Percentiles rank a stretch among this genome's conserved stretches.
phyloP scores from a whole-genome alignment of 1,284 basidiomycete species.

The Fomitopsis betulina region DNA sequence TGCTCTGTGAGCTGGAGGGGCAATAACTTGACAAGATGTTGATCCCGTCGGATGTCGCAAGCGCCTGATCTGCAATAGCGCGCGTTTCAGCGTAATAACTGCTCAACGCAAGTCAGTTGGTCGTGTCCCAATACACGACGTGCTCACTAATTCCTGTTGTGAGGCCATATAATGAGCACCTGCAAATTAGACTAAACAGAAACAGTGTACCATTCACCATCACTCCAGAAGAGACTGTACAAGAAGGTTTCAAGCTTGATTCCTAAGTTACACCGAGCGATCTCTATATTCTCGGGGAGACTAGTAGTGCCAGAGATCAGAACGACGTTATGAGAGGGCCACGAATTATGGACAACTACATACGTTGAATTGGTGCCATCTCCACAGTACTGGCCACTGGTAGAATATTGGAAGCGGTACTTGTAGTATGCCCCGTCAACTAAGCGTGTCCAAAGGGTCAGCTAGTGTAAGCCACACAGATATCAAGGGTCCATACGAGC shows the following conservation, averaged over 20 bases:
- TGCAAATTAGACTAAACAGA: not conserved
- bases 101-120: too few relatives aligned
- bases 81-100: too few relatives aligned
- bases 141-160: conserved; percentile 15
- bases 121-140: too few relatives aligned
- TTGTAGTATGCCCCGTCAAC: too few relatives aligned
- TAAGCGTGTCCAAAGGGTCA: not conserved
- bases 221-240: conserved; percentile 12
- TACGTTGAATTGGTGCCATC: conserved; percentile 7
- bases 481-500: conserved; percentile 5
- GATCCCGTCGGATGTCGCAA: conserved; percentile 10
- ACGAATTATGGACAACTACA: not conserved
- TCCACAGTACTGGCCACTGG: not conserved
- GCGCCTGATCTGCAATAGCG: conserved; percentile 9
- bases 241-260: conserved; percentile 13
- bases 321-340: too few relatives aligned
- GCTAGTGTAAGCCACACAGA: too few relatives aligned
- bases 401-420: not conserved
- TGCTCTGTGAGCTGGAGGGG: not conserved
- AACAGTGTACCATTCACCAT: conserved; percentile 11
- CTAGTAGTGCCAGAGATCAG: not conserved
- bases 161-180: not conserved
- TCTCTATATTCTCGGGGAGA: conserved; percentile 7
- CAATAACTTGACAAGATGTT: conserved; percentile 17
- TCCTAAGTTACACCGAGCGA: conserved; percentile 9